Evolutionary conservation across 148 eudicot species (phyloP), one percentile per base, ranked within the genome.

Genomic region (Cornus kousa): DNA sequence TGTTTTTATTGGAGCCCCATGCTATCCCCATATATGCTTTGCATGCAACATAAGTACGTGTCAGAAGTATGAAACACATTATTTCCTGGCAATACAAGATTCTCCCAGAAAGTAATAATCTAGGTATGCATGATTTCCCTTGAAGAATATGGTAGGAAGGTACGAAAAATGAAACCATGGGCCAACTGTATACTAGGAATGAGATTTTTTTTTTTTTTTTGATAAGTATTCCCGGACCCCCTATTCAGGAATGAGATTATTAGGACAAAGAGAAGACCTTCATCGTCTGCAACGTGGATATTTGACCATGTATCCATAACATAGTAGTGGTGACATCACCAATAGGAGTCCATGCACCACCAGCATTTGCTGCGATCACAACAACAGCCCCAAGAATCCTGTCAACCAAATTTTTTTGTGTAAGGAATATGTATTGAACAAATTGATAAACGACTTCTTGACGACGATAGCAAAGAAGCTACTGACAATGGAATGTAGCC

Each of bases 231-330:
- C n/a, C n/a, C n/a, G n/a, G n/a, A n/a, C n/a, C n/a, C n/a, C n/a
- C n/a, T n/a, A n/a, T n/a, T n/a, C n/a, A 28, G 46, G 20, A 35
- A 31, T 40, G 57, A 67, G 66, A 59, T 75, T 67, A 32, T n/a
- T 23, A 71, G n/a, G 50, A 77, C 24, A 55, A 73, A 43, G 72
- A 74, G 80, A 85, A 80, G 67, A 96, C 99, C 95, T 92, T 90
- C 90, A 96, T 92, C 72, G 99, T 94, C 77, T 84, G 92, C 77
- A 92, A 75, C 59, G 98, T 96, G 73, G 99, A 88, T 86, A 96
- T 92, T 85, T 96, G 99, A 85, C 99, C 99, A 79, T 96, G 97
- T 82, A 96, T 94, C 99, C 98, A 96, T 31, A 96, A 87, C 99
- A 96, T 96, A 77, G 98, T 94, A 69, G 98, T 96, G 50, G 99